phyloP scores from a whole-genome alignment of 176 grass and related monocot species.

The Avena eriantha region DNA sequence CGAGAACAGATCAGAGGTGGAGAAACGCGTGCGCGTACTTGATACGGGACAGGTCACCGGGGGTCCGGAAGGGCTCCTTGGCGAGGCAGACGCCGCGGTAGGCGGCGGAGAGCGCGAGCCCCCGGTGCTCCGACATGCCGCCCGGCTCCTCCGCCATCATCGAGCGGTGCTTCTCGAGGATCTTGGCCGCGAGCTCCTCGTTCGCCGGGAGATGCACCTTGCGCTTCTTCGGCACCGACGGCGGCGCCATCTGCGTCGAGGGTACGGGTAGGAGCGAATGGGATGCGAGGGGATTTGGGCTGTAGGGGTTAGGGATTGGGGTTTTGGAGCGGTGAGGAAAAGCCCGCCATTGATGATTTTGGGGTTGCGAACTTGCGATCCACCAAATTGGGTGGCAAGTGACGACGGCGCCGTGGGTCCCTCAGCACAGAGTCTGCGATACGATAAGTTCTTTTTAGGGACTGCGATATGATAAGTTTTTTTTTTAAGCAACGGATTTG shows the following conservation, averaged over 20 bases:
- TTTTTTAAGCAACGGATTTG: too few species aligned
- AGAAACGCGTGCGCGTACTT: conserved; percentile 38
- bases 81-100: conserved; percentile 63
- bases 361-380: not conserved
- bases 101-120: conserved; percentile 59
- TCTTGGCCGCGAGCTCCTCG: conserved; percentile 56
- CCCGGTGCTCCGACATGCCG: conserved; percentile 65
- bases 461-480: too few species aligned
- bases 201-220: conserved; percentile 62
- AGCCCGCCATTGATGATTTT: not conserved
- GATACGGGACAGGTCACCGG: conserved; percentile 70
- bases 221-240: conserved; percentile 33
- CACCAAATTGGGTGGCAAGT: not conserved
- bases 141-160: conserved; percentile 46
- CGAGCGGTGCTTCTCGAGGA: conserved; percentile 66
- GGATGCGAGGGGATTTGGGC: not conserved
- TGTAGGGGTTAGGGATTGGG: not conserved
- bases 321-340: not conserved
- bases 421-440: too few species aligned
- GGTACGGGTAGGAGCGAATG: not conserved
- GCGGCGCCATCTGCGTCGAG: conserved; percentile 23
- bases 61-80: conserved; percentile 63
- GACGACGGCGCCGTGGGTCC: too few species aligned
- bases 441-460: too few species aligned
- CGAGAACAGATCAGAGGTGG: not conserved